These are phyloP conservation scores for Coniochaeta sp. DNA, from an alignment of 2,329 filamentous ascomycete genomes.

Conservation along the genomic window DNA sequence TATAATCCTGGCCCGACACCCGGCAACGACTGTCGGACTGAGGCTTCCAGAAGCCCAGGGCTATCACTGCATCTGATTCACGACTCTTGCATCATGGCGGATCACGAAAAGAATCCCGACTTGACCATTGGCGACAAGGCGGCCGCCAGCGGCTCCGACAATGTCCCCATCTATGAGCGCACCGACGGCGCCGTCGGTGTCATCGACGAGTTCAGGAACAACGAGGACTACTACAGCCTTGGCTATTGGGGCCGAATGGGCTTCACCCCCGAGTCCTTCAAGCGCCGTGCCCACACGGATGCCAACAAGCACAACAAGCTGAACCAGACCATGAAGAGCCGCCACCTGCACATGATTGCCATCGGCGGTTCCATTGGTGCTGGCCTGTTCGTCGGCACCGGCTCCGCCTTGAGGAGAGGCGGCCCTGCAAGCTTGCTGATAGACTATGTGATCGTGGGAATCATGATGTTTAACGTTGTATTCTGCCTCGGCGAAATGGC, in stretches of 20 bases:
- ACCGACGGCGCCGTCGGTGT: not conserved
- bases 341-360: conserved; percentile 28
- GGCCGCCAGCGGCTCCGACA: not conserved
- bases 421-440: conserved; percentile 23
- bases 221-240: not conserved
- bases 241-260: not conserved
- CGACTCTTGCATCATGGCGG: not conserved
- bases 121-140: not conserved
- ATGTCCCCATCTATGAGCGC: not conserved
- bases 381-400: conserved; percentile 25
- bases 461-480: not conserved
- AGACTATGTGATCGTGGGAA: conserved; percentile 22
- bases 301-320: conserved; percentile 8
- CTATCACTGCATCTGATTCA: not conserved
- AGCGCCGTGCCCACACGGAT: not conserved
- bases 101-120: not conserved
- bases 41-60: not conserved
- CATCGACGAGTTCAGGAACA: not conserved
- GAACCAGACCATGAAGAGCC: conserved; percentile 20
- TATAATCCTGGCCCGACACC: not conserved
- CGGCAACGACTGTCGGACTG: not conserved
- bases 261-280: not conserved
- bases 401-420: conserved; percentile 20
- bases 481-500: conserved; percentile 54
- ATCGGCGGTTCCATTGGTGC: conserved; percentile 28